phyloP scores from a whole-genome alignment of 2,329 filamentous ascomycete species.

The Verticillium longisporum region DNA sequence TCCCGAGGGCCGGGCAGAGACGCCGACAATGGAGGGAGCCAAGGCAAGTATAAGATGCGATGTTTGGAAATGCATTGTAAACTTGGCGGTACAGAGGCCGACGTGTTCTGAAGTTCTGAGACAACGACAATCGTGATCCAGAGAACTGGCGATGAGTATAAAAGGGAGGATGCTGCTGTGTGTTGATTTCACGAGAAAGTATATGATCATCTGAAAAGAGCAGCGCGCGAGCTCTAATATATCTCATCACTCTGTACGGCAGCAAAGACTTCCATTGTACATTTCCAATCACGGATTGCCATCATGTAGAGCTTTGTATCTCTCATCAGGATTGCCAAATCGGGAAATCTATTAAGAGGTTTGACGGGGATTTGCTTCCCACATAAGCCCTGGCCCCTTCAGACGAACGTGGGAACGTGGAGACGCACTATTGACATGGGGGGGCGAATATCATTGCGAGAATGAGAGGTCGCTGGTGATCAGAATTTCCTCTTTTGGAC shows the following conservation, averaged over 20 bases:
- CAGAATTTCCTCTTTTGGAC: conserved; percentile 1
- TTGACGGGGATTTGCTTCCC: too few species aligned
- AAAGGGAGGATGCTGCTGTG: too few species aligned
- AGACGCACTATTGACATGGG: not conserved
- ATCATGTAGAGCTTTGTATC: too few species aligned
- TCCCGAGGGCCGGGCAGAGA: not conserved
- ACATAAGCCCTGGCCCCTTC: not conserved
- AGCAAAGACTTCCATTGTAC: too few species aligned
- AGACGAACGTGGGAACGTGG: not conserved
- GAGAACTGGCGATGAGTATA: too few species aligned
- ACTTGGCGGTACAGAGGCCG: not conserved
- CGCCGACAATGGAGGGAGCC: not conserved
- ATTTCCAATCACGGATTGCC: too few species aligned
- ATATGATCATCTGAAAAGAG: not conserved
- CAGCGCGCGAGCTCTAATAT: not conserved
- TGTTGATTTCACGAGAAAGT: too few species aligned
- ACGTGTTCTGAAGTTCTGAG: not conserved
- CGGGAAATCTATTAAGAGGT: too few species aligned
- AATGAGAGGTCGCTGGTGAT: not conserved
- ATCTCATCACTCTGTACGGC: not conserved
- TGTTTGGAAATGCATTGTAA: not conserved
- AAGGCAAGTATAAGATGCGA: not conserved
- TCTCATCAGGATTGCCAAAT: too few species aligned
- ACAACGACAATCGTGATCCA: too few species aligned
- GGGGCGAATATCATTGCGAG: not conserved